phyloP scores from a whole-genome alignment of 208 protist genomes.

The Leishmania braziliensis region DNA sequence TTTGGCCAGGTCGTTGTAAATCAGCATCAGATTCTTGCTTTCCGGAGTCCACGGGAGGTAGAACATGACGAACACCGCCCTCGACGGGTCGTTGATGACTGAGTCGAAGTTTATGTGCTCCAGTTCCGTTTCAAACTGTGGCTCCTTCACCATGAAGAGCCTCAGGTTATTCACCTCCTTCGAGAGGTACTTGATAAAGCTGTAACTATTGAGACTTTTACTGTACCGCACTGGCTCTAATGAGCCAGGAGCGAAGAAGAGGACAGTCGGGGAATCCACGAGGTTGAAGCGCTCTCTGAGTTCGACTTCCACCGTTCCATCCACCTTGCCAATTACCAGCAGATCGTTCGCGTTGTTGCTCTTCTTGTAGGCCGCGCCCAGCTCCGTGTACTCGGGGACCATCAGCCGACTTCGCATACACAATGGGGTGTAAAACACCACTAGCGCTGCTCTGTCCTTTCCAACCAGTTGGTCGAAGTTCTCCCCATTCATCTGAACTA shows the following conservation, averaged over 20 bases:
- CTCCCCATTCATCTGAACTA: constrained; percentile 42
- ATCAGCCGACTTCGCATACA: constrained; percentile 84
- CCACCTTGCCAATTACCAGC: constrained; percentile 73
- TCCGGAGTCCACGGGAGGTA: constrained; percentile 85
- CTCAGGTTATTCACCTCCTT: constrained; percentile 23
- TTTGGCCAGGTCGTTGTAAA: constrained; percentile 54
- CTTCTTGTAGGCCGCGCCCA: constrained; percentile 35
- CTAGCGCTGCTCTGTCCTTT: constrained; percentile 24
- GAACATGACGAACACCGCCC: constrained; percentile 74
- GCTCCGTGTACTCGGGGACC: constrained; percentile 41
- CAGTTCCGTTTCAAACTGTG: constrained; percentile 45
- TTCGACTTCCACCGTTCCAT: constrained; percentile 49
- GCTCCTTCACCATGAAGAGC: constrained; percentile 30
- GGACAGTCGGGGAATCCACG: constrained; percentile 65
- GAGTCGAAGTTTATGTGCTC: constrained; percentile 37
- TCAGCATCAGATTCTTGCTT: constrained; percentile 86
- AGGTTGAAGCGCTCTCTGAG: constrained; percentile 49
- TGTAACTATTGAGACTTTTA: constrained; percentile 30
- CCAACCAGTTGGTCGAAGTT: constrained; percentile 73
- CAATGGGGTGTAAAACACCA: constrained; percentile 94
- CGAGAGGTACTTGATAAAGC: constrained; percentile 52
- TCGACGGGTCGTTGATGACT: constrained; percentile 40
- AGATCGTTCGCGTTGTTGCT: constrained; percentile 28
- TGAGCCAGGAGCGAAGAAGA: constrained; percentile 69
- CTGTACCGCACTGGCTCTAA: constrained; percentile 42